Conservation (phyloP, 2,329 filamentous ascomycete species). For the Fusarium odoratissimum region DNA sequence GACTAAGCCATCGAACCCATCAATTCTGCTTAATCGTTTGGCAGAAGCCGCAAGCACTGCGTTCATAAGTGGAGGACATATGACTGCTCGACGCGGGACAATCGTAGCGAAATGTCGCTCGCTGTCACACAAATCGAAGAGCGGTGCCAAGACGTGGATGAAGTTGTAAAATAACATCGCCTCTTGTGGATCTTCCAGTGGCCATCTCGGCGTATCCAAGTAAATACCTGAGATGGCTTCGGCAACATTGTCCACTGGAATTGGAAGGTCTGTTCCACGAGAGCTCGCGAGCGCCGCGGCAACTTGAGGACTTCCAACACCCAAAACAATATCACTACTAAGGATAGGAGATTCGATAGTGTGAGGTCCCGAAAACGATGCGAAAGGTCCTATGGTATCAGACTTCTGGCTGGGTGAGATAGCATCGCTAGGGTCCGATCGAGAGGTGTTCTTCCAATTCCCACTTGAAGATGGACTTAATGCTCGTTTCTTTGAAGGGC, state of each 20-base stretch:
- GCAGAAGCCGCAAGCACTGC: conserved; percentile 46
- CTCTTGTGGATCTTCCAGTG: conserved; percentile 41
- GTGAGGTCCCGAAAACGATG: conserved; percentile 12
- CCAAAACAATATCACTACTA: conserved; percentile 7
- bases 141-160: conserved; percentile 42
- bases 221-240: conserved; percentile 42
- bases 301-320: conserved; percentile 8
- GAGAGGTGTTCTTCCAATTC: conserved; percentile 25
- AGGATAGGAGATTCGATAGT: conserved; percentile 13
- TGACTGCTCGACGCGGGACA: conserved; percentile 44
- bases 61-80: conserved; percentile 46
- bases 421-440: conserved; percentile 18
- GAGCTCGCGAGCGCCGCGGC: conserved; percentile 22
- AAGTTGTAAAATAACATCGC: conserved; percentile 47
- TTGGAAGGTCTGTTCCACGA: conserved; percentile 2
- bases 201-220: conserved; percentile 37
- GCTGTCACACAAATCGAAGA: conserved; percentile 46
- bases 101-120: conserved; percentile 46
- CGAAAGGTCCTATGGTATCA: conserved; percentile 8
- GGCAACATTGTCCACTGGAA: conserved; percentile 23
- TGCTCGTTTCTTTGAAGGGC: conserved; percentile 38
- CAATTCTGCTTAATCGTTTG: conserved; percentile 40
- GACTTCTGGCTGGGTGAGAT: conserved; percentile 33
- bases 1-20: conserved; percentile 38
- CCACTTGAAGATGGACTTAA: conserved; percentile 33